These are phyloP conservation scores for Anisodus acutangulus DNA, from an alignment of 257 asterid species.

Conservation along the genomic window DNA sequence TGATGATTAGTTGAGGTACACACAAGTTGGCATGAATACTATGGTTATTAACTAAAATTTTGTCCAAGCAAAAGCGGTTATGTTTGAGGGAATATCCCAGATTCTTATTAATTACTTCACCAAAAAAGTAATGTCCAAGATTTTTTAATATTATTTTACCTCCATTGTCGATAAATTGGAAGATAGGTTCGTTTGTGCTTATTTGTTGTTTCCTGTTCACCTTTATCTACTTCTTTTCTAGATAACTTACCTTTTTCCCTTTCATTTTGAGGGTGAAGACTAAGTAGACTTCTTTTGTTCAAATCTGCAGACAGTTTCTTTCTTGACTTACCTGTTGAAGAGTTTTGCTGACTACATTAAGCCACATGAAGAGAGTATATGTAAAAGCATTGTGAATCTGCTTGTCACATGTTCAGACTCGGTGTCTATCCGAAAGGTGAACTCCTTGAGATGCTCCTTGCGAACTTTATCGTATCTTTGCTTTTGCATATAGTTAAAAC, in stretches of 20 bases:
- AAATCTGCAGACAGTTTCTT: constrained; percentile 90
- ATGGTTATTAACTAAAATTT: background rate
- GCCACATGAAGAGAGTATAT: constrained; percentile 97
- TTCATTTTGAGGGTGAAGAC: constrained; percentile 21
- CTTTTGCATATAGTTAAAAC: constrained; percentile 35
- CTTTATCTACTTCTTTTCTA: background rate
- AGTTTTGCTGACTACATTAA: constrained; percentile 89
- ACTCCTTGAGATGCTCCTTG: constrained; percentile 35
- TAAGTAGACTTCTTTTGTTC: background rate
- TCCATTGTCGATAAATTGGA: background rate
- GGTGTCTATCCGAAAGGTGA: constrained; percentile 91
- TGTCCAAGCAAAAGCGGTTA: background rate
- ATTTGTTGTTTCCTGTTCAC: constrained; percentile 15
- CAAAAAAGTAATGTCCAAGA: background rate
- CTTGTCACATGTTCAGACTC: constrained; percentile 99
- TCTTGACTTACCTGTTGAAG: constrained; percentile 94
- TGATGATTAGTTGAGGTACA: constrained; percentile 13
- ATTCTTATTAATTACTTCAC: background rate
- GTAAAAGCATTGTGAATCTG: constrained; percentile 96
- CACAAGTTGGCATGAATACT: background rate
- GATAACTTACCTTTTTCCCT: background rate
- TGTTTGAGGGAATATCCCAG: constrained; percentile 13
- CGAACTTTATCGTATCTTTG: constrained; percentile 30
- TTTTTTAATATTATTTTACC: background rate
- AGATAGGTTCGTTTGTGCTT: background rate